A percentile compares a stretch with the other conserved stretches of the same genome.
phyloP scores from a whole-genome alignment of 805 yeast species.

The Metschnikowia kunwiensis region DNA sequence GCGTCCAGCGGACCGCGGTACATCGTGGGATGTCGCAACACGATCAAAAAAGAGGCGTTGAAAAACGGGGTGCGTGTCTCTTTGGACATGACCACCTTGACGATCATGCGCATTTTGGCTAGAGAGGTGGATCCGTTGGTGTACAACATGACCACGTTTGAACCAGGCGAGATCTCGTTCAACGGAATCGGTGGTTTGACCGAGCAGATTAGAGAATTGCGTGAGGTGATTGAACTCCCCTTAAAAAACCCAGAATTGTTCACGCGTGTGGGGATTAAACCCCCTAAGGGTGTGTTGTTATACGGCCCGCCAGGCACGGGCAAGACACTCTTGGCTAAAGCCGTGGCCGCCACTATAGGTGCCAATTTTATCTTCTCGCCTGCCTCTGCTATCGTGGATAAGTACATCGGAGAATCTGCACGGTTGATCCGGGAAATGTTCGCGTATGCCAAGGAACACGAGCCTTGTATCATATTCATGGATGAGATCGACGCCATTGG shows the following conservation, averaged over 20 bases:
- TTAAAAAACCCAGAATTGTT: constrained; percentile 95
- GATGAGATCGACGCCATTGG: constrained; percentile 99
- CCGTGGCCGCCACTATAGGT: constrained; percentile 97
- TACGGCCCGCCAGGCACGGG: constrained; percentile 99
- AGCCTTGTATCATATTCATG: constrained; percentile 97
- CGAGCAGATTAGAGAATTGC: constrained; percentile 92
- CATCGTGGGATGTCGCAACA: constrained; percentile 94
- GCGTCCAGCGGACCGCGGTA: constrained; percentile 97
- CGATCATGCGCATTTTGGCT: constrained; percentile 95
- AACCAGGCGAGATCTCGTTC: constrained; percentile 95
- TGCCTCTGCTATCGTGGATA: constrained; percentile 96
- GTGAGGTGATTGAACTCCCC: constrained; percentile 97
- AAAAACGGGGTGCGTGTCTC: constrained; percentile 96
- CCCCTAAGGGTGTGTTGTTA: constrained; percentile 96
- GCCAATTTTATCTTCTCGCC: constrained; percentile 98
- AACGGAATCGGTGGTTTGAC: constrained; percentile 94
- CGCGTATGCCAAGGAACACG: constrained; percentile 95
- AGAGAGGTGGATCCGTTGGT: constrained; percentile 98
- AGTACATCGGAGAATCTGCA: constrained; percentile 97
- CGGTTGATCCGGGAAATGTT: constrained; percentile 97
- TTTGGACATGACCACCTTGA: constrained; percentile 93
- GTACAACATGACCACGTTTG: constrained; percentile 96
- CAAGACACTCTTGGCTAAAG: constrained; percentile 91
- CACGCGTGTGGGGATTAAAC: constrained; percentile 92
- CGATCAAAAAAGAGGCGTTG: constrained; percentile 76